Conservation (phyloP, 2,329 filamentous ascomycete genomes). For the Diaporthe velutina region DNA sequence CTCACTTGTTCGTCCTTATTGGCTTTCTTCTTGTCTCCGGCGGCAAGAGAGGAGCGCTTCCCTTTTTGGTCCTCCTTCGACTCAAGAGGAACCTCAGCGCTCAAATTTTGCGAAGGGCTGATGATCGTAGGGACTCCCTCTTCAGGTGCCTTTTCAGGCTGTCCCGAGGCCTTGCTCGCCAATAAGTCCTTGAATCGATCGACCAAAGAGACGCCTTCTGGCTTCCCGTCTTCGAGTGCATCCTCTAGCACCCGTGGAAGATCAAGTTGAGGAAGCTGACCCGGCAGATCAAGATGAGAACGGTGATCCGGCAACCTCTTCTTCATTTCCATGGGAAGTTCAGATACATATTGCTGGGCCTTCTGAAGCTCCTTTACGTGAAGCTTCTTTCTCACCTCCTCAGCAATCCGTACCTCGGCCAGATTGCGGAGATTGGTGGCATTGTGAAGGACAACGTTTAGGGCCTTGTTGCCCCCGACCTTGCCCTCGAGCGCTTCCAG, state of each 20-base stretch:
- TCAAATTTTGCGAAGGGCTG: not conserved
- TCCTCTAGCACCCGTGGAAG: not conserved
- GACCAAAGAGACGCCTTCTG: not conserved
- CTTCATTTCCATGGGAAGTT: conserved; percentile 31
- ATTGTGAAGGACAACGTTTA: conserved; percentile 31
- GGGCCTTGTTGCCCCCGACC: not conserved
- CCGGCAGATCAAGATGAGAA: not conserved
- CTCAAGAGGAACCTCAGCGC: not conserved
- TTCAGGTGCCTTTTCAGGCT: not conserved
- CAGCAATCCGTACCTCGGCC: conserved; percentile 33
- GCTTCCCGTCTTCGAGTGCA: not conserved
- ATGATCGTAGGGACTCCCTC: not conserved
- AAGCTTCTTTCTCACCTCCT: not conserved
- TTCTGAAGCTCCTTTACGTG: not conserved
- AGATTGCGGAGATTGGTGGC: conserved; percentile 36
- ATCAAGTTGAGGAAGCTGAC: not conserved
- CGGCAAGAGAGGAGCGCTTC: not conserved
- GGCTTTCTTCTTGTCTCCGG: not conserved
- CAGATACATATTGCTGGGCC: conserved; percentile 5
- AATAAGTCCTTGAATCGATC: not conserved
- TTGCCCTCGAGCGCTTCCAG: not conserved
- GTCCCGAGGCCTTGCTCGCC: not conserved
- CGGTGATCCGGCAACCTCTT: not conserved
- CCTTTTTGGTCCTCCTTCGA: not conserved
- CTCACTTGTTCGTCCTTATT: not conserved